Evolutionary conservation across 768 basidiomycete species (phyloP), one percentile per base, ranked within the genome.

Genomic region (Amanita inopinata): DNA sequence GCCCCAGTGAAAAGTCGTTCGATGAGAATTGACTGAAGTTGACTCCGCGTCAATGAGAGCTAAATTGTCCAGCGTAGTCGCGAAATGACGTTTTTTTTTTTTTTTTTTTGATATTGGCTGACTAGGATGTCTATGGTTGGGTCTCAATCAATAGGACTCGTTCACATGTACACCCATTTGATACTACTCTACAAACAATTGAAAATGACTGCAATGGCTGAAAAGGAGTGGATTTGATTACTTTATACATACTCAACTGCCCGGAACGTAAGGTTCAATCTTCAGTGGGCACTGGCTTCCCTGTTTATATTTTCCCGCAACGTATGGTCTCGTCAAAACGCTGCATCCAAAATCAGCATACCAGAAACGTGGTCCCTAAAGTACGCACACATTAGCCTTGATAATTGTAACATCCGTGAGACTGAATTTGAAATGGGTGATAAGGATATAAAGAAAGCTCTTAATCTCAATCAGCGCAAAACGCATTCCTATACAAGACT

Each of bases 381-480:
- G 18, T 5, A 60, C 79, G 53, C 63, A 83, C 81, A 77, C 74
- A 53, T 83, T 83, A 17, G 70, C 68, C 51, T 73, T 74, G 44
- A 64, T 57, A 10, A 83, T 73, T 46, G 67, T 67, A 10, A 71
- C 67, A n/a, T 61, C 64, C 2, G 78, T 74, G 44, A 66, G 56
- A n/a, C 56, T 47, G 52, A 82, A 89, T 4, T 59, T 64, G 51
- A 87, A 90, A 52, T 74, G 70, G 9, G 77, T 78, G 32, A 90
- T 50, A 15, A 90, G 66, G 38, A 78, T 69, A 51, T 76, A 86
- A 6, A 87, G 53, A 55, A 90, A 80, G 0, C 74, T 70, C 62
- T 90, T 90, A 50, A 87, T 79, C 63, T 91, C 86, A 41, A 89
- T 83, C 56, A 88, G 62, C 4, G 87, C 84, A 57, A 91, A 87